Base-by-base conservation (phyloP, 2,329 filamentous ascomycete genomes). In the Xylariaceae sp. region DNA sequence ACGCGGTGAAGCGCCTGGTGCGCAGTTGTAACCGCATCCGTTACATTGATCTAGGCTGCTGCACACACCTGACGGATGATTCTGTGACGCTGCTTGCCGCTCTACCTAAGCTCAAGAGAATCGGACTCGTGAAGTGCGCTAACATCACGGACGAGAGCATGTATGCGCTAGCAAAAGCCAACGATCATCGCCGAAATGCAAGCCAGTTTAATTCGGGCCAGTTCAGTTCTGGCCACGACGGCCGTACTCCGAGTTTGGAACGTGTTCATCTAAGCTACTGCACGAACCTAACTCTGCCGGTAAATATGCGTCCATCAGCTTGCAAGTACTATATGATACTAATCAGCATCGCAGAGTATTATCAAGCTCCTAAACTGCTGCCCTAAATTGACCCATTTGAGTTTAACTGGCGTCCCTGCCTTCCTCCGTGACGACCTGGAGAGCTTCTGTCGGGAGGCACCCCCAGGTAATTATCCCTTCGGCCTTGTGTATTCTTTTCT, bases 31-130 rank as follows among this genome's bases (percentile, higher is more conserved):
- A 93, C 67, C 85, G 94, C 20, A 97, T 99, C 62, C 84, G 94
- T 50, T 99, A 99, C 70, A 99, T 99, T 60, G 94, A 99, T 69
- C 77, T 99, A 36, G 94, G 94, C n/a, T 97, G 94, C 75, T 99
- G 94, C 73, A 84, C 83, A 11, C 87, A 91, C 63, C 77, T 99
- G 56, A 97, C 94, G 0, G 94, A 99, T 64, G 80, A 82, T 9
- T 97, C 92, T 18, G 88, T 99, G 13, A 88, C 83, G 58, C 87
- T 91, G 59, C 79, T 99, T 30, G 92, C 94, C 4, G 84, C 84
- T 11, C 81, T 99, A 5, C 94, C 94, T 3, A 99, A 99, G 72
- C 78, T 99, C 47, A 92, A 96, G 77, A 83, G 94, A 30, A 96
- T 99, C 56, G 94, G 94, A 1, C 76, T 99, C 47, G 94, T 99